Conservation (phyloP, 2,329 filamentous ascomycete genomes). For the Microsporum ferrugineum region DNA sequence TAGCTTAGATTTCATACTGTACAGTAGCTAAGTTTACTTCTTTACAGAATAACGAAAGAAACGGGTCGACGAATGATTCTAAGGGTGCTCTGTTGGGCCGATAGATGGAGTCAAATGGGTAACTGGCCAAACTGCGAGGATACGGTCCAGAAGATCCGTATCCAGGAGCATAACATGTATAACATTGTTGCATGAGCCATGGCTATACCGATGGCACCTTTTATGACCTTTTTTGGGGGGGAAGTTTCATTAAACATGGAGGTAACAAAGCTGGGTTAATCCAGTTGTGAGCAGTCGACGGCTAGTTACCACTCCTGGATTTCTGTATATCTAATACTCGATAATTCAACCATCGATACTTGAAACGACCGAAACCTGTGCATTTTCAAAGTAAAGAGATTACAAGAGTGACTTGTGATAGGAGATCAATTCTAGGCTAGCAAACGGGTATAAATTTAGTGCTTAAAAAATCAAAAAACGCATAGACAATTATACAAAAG, state of each 20-base stretch:
- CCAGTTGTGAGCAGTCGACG: not conserved
- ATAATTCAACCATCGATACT: not conserved
- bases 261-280: not conserved
- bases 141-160: not conserved
- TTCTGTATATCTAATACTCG: not conserved
- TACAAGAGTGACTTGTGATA: not conserved
- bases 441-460: not conserved
- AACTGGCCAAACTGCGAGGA: not conserved
- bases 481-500: not conserved
- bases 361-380: not conserved
- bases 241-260: not conserved
- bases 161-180: not conserved
- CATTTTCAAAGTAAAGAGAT: too few species aligned
- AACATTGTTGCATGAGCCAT: not conserved
- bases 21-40: slow-evolving; percentile 10
- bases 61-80: slow-evolving; percentile 22
- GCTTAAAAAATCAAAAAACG: not conserved
- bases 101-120: not conserved
- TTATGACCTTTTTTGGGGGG: not conserved
- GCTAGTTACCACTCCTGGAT: not conserved
- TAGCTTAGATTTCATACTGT: not conserved
- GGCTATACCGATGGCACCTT: not conserved
- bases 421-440: too few species aligned
- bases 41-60: slow-evolving; percentile 22
- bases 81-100: slow-evolving; percentile 16